Evolutionary conservation across 176 grass and related monocot species (phyloP).

Genomic region (Panicum miliaceum): DNA sequence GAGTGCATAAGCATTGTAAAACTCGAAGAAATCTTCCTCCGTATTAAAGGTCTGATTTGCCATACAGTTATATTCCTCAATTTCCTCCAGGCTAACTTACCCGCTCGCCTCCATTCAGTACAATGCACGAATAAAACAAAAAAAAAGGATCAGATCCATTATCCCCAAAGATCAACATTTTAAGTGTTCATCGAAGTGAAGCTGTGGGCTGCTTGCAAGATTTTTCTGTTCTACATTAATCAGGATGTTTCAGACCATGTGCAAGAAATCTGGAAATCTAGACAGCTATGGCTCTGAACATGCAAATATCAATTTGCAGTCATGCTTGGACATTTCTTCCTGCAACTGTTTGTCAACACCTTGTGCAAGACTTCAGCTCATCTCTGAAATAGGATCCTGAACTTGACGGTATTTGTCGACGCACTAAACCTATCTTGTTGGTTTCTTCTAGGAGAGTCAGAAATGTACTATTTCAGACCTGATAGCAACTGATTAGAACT

Average conservation of each 20-base stretch:
- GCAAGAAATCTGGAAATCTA: neutral
- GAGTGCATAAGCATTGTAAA: no score
- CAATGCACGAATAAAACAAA: no score
- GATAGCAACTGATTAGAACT: neutral
- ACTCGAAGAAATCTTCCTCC: no score
- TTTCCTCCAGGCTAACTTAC: no score
- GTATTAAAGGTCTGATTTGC: no score
- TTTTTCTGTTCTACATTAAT: neutral
- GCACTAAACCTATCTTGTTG: no score
- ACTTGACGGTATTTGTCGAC: neutral
- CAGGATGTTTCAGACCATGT: neutral
- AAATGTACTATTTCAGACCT: neutral
- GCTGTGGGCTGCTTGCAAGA: neutral
- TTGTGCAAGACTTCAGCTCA: neutral
- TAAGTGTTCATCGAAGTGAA: neutral
- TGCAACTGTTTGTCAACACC: neutral
- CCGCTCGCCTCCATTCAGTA: no score
- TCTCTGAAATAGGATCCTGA: neutral
- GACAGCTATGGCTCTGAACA: slow-evolving; percentile 13
- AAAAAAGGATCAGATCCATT: no score
- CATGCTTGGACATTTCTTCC: neutral
- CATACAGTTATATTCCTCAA: no score
- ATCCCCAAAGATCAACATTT: neutral
- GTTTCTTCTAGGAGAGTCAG: no score
- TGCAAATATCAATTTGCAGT: neutral